Conservation (phyloP, 75 land plant species). For the Pseudotsuga menziesii region DNA sequence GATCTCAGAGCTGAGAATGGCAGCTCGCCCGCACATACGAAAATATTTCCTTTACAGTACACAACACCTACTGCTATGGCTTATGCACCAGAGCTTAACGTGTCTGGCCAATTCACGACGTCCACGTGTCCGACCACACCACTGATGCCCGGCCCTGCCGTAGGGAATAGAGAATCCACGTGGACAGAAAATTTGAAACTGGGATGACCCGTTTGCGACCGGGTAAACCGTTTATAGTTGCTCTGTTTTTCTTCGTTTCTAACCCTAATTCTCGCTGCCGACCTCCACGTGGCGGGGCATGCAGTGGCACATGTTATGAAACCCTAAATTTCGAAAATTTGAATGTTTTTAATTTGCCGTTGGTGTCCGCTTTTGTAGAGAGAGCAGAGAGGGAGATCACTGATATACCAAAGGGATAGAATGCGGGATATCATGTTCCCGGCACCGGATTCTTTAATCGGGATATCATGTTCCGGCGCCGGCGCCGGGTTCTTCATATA, state of each 20-base stretch:
- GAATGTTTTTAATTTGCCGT: conserved; percentile 1
- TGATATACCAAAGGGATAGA: too few species aligned
- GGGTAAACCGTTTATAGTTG: conserved; percentile 7
- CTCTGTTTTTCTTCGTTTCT: neutral
- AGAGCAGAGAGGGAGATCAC: too few species aligned
- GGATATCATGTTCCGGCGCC: too few species aligned
- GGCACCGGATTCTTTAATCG: too few species aligned
- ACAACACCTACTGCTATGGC: neutral
- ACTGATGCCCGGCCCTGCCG: neutral
- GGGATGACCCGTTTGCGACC: neutral
- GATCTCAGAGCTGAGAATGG: too few species aligned
- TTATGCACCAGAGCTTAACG: neutral
- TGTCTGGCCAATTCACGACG: neutral
- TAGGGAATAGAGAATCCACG: too few species aligned
- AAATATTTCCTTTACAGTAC: neutral
- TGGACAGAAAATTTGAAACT: neutral
- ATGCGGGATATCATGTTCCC: too few species aligned
- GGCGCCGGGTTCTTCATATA: too few species aligned
- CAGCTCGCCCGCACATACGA: too few species aligned
- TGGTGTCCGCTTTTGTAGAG: neutral
- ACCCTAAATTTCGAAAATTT: neutral
- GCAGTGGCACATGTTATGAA: neutral
- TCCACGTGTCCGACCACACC: neutral
- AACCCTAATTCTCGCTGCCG: neutral
- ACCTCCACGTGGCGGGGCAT: conserved; percentile 12